Evolutionary conservation across 2,329 filamentous ascomycete genomes (phyloP).

Genomic region (Cytospora paraplurivora): DNA sequence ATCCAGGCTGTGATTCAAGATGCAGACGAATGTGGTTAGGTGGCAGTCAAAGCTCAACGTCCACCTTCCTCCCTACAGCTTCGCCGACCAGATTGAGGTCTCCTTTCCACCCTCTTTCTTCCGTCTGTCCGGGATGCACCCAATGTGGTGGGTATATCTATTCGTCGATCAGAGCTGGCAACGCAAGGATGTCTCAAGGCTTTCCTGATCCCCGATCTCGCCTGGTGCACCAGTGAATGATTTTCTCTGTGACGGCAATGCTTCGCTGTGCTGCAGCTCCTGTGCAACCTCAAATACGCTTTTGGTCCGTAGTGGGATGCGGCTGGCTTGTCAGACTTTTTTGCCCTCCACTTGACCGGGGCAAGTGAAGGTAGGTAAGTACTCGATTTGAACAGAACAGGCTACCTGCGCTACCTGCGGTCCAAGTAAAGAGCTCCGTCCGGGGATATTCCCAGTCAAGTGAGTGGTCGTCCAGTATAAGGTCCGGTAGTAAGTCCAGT

Average conservation of each 20-base stretch:
- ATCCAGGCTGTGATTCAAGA: neutral
- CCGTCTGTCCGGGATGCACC: conserved; percentile 13
- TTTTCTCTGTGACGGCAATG: conserved; percentile 24
- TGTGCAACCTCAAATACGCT: conserved; percentile 24
- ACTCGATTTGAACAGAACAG: conserved; percentile 9
- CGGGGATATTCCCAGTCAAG: too few species aligned
- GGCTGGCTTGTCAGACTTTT: conserved; percentile 13
- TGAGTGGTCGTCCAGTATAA: too few species aligned
- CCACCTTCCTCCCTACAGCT: conserved; percentile 22
- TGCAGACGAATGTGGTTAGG: conserved; percentile 7
- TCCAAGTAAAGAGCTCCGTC: neutral
- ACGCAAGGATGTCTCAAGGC: conserved; percentile 49
- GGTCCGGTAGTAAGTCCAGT: too few species aligned
- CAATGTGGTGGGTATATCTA: conserved; percentile 22
- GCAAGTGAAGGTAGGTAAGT: neutral
- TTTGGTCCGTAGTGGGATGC: conserved; percentile 20
- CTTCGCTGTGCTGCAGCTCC: conserved; percentile 27
- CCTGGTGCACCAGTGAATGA: conserved; percentile 6
- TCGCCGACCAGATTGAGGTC: conserved; percentile 18
- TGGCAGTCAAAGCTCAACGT: conserved; percentile 10
- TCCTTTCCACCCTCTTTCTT: neutral
- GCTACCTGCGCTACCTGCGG: neutral
- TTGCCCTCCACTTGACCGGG: conserved; percentile 1
- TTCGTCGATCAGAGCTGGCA: conserved; percentile 56
- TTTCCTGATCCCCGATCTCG: conserved; percentile 15